Evolutionary conservation across 495 filamentous ascomycete genomes (phyloP), one percentile per base, ranked within the genome.

Genomic region (Oleoguttula mirabilis): DNA sequence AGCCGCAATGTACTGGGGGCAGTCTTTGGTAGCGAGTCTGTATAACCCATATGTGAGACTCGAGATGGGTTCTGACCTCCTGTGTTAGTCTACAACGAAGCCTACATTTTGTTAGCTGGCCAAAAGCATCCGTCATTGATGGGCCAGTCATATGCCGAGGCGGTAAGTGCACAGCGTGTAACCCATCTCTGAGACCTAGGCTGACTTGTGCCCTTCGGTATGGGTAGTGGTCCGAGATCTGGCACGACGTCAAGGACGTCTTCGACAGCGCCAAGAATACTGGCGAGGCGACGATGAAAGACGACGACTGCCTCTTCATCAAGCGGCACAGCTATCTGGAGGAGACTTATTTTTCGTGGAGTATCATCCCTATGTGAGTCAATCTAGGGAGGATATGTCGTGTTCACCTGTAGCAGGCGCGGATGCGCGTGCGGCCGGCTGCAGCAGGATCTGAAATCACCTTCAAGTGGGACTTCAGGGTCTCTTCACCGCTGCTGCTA

Each of bases 31-130:
- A 16, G 72, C 76, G 14, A 77, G n/a, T n/a, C n/a, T n/a, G n/a
- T n/a, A n/a, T n/a, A n/a, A n/a, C n/a, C n/a, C n/a, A n/a, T n/a
- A n/a, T n/a, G n/a, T n/a, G n/a, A n/a, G n/a, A n/a, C n/a, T n/a
- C n/a, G n/a, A n/a, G n/a, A n/a, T n/a, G n/a, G n/a, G n/a, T n/a
- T n/a, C n/a, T n/a, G n/a, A n/a, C n/a, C n/a, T n/a, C n/a, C n/a
- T n/a, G n/a, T n/a, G n/a, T n/a, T n/a, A n/a, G n/a, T 84, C 27
- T 84, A 84, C 56, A 84, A 84, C 51, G 77, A 83, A 50, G 77
- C 79, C 10, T 83, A 83, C 56, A 70, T 80, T 21, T 45, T 71
- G 4, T 56, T 84, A 10, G 79, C 79, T 1, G 79, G 79, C 10
- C 62, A 76, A 45, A 83, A 83, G 48, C 80, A 84, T 50, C 80